Evolutionary conservation across 495 filamentous ascomycete species (phyloP), one percentile per base, ranked within the genome.

Genomic region (Cenococcum geophilum): DNA sequence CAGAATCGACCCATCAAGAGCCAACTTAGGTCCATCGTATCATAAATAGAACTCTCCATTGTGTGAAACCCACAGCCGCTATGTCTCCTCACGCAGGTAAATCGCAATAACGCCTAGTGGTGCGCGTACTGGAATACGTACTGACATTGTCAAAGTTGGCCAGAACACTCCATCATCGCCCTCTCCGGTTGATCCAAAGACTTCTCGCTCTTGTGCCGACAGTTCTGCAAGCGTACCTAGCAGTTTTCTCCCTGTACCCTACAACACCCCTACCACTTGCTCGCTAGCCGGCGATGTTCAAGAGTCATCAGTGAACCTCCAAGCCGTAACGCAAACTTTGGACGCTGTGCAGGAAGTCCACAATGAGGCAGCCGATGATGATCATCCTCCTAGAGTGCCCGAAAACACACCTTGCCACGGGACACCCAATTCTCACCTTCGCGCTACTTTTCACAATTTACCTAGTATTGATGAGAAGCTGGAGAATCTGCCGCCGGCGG

Each of bases 391-490:
- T 23, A 27, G 18, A 16, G 49, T 52, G 20, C 49, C 49, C 1
- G 20, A 25, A 6, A 52, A 52, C 21, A 52, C 49, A 32, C 49
- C 49, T 10, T 52, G 49, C 22, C 49, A 52, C 22, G 36, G 55
- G 23, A 56, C 62, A 5, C 62, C 62, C 25, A 51, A 37, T 11
- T 61, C 49, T 20, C 47, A 64, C 35, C 49, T 52, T n/a, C 57
- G 62, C 27, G 35, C 51, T n/a, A 55, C 58, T 12, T 35, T 58
- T 14, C 43, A 36, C 20, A 58, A 54, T 23, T 42, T 65, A 18
- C 58, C 62, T 0, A 52, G 23, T 14, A 65, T 65, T 40, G 57
- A 60, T 36, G 62, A 65, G 35, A 57, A 51, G 12, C 47, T 65
- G 16, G 62, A 61, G 62, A 59, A 36, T 22, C 62, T 65, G 11